Conservation (phyloP, 805 yeast genomes). For the Helenozyma baotianmanensis region DNA sequence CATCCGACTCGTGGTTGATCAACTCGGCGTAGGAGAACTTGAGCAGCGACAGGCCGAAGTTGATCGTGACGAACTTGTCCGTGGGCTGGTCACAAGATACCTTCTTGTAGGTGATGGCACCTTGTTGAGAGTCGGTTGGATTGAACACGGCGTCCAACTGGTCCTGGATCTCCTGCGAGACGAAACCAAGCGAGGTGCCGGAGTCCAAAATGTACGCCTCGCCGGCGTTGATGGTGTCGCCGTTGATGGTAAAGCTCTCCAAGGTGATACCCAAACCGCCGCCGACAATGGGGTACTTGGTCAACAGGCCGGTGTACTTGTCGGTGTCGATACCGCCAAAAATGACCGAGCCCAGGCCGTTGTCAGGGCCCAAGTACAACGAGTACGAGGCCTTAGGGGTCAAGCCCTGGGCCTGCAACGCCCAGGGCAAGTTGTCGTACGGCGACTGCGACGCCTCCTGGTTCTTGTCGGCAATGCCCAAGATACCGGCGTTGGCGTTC, state of each 20-base stretch:
- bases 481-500: constrained; percentile 6
- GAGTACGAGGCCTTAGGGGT: constrained; percentile 10
- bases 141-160: constrained; percentile 7
- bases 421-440: constrained; percentile 9
- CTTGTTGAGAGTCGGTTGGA: constrained; percentile 2
- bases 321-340: constrained; percentile 33
- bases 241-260: constrained; percentile 4
- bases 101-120: constrained; percentile 5
- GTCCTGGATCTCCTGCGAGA: constrained; percentile 3
- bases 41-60: constrained; percentile 9
- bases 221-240: constrained; percentile 1
- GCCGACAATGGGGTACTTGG: constrained; percentile 3
- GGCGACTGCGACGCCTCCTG: constrained; percentile 2
- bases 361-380: constrained; percentile 10
- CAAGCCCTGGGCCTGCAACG: constrained; percentile 3
- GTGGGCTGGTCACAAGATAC: constrained; percentile 11
- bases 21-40: constrained; percentile 6
- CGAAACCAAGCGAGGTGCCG: constrained; percentile 12
- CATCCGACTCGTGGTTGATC: constrained; percentile 4
- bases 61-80: constrained; percentile 10
- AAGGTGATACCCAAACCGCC: constrained; percentile 6
- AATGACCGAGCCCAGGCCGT: constrained; percentile 17
- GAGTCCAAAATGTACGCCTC: constrained; percentile 9
- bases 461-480: constrained; percentile 10
- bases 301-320: constrained; percentile 19